phyloP scores from a whole-genome alignment of 2,329 filamentous ascomycete species.

The Cladobotryum protrusum region DNA sequence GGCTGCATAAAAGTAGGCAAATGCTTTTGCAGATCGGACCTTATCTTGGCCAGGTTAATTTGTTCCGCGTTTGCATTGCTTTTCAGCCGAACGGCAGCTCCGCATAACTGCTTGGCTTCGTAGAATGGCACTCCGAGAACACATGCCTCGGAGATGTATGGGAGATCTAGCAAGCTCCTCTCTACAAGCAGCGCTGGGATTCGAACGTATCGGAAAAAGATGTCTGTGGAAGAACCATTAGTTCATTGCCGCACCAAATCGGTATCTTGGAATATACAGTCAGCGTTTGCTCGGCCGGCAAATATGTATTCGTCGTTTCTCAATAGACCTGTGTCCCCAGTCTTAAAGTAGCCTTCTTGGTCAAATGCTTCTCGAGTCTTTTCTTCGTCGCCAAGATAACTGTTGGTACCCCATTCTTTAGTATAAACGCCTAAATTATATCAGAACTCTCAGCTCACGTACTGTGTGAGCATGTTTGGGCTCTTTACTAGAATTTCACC shows the following conservation, averaged over 20 bases:
- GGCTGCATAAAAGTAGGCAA: constrained; percentile 9
- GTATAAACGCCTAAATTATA: no score
- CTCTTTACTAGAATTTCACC: constrained; percentile 14
- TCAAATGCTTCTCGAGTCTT: constrained; percentile 74
- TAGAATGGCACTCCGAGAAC: constrained; percentile 10
- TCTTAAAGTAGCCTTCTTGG: constrained; percentile 84
- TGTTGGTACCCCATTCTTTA: neutral
- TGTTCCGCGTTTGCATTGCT: neutral
- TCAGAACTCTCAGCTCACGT: no score
- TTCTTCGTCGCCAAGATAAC: constrained; percentile 45
- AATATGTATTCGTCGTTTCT: constrained; percentile 27
- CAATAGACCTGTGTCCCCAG: constrained; percentile 75
- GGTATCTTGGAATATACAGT: constrained; percentile 4
- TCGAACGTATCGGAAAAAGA: neutral
- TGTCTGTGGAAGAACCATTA: neutral
- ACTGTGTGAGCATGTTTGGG: constrained; percentile 5
- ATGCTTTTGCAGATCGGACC: constrained; percentile 4
- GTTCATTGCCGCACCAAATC: neutral
- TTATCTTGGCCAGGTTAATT: constrained; percentile 1
- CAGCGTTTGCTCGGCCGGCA: constrained; percentile 9
- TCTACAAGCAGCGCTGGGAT: constrained; percentile 12
- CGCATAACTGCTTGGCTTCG: constrained; percentile 10
- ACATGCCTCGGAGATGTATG: constrained; percentile 12
- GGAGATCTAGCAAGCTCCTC: constrained; percentile 4
- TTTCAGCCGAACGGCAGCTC: constrained; percentile 9